These are phyloP conservation scores for Cryptococcus floricola DNA, from an alignment of 1,284 basidiomycete species.

Conservation along the genomic window DNA sequence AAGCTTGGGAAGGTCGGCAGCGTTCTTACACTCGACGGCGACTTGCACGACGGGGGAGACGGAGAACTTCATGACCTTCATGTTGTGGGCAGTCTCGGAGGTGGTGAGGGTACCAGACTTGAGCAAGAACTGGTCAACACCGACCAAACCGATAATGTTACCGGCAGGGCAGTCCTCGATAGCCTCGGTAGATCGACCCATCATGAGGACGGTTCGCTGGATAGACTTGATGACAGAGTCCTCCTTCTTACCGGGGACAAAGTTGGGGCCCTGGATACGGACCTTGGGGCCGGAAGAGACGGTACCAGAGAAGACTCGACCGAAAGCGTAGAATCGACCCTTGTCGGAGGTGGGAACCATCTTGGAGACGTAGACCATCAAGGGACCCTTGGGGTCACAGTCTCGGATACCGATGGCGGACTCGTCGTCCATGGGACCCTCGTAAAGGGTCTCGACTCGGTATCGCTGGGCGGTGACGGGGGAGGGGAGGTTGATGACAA, in stretches of 20 bases:
- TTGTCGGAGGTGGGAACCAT: constrained; percentile 99
- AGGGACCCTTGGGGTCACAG: constrained; percentile 94
- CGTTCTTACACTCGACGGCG: constrained; percentile 99
- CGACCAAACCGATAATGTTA: constrained; percentile 98
- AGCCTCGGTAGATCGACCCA: constrained; percentile 98
- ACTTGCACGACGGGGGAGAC: constrained; percentile 99
- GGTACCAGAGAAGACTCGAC: constrained; percentile 99
- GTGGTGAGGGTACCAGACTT: constrained; percentile 98
- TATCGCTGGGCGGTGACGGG: constrained; percentile 95
- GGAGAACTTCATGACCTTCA: constrained; percentile 99
- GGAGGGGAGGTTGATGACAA: constrained; percentile 98
- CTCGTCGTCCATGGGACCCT: constrained; percentile 99
- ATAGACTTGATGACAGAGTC: constrained; percentile 98
- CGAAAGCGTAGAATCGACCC: constrained; percentile 99
- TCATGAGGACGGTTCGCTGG: constrained; percentile 99
- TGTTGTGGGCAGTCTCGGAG: constrained; percentile 99
- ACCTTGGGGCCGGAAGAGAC: constrained; percentile 96
- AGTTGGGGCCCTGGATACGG: constrained; percentile 99
- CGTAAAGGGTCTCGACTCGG: constrained; percentile 99
- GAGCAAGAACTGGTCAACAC: constrained; percentile 99
- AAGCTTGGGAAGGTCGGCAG: constrained; percentile 96
- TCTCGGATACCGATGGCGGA: constrained; percentile 98
- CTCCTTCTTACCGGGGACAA: constrained; percentile 97
- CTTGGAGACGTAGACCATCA: constrained; percentile 99
- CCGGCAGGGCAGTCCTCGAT: constrained; percentile 99